Percentiles rank a stretch among this genome's conserved stretches.
Evolutionary conservation across 257 asterid genomes (phyloP).

Genomic region (Rubia yunnanensis): DNA sequence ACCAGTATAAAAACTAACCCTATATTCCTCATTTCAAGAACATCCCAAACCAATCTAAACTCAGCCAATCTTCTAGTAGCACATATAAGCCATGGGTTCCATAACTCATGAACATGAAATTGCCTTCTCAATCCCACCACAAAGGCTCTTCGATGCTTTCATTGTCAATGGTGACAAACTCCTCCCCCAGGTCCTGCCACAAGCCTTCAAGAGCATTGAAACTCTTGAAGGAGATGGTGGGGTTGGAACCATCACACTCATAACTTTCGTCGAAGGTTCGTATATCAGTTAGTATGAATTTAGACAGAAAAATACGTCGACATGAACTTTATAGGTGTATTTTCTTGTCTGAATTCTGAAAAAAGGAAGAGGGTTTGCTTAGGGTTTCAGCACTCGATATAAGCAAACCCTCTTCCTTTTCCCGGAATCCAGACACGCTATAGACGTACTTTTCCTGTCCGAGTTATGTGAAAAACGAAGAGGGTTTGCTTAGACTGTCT

Average conservation of each 20-base stretch:
- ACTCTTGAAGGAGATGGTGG: constrained; percentile 32
- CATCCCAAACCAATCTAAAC: not conserved
- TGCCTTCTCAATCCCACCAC: constrained; percentile 19
- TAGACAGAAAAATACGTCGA: too few species aligned
- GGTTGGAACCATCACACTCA: constrained; percentile 21
- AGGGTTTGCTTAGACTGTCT: too few species aligned
- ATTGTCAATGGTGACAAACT: constrained; percentile 23
- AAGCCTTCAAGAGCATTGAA: constrained; percentile 23
- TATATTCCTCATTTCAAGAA: not conserved
- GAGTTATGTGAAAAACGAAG: too few species aligned
- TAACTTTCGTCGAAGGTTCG: constrained; percentile 25
- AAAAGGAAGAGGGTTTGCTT: too few species aligned
- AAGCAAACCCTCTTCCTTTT: too few species aligned
- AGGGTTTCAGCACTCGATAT: too few species aligned
- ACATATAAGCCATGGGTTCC: not conserved
- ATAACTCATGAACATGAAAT: constrained; percentile 10
- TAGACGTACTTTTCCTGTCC: too few species aligned
- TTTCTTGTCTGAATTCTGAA: too few species aligned
- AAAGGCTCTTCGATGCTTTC: constrained; percentile 31
- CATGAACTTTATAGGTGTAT: too few species aligned
- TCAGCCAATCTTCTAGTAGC: too few species aligned
- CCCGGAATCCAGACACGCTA: too few species aligned
- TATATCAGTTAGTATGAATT: too few species aligned
- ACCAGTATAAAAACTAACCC: not conserved
- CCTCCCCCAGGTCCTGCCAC: constrained; percentile 28